These are phyloP conservation scores for Hirsutella thompsonii DNA, from an alignment of 2,329 filamentous ascomycete genomes.

Conservation along the genomic window DNA sequence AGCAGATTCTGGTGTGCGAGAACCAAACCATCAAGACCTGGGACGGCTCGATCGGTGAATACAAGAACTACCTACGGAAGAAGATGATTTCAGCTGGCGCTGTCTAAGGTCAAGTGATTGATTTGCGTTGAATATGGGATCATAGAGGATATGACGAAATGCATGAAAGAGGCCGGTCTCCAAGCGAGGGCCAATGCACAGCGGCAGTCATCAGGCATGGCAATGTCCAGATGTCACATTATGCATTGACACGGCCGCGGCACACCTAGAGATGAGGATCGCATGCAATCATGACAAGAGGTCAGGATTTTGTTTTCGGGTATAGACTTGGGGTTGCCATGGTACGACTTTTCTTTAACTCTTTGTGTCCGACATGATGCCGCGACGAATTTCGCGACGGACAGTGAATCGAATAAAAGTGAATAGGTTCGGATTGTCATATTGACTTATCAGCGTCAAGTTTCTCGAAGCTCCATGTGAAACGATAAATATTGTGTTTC, in stretches of 20 bases:
- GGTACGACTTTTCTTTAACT: slow-evolving; percentile 2
- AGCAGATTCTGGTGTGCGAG: slow-evolving; percentile 98
- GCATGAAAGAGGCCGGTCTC: slow-evolving; percentile 6
- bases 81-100: slow-evolving; percentile 90
- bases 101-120: slow-evolving; percentile 46
- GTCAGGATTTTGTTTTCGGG: slow-evolving; percentile 11
- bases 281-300: slow-evolving; percentile 10
- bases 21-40: slow-evolving; percentile 87
- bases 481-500: no score
- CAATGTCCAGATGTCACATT: neutral
- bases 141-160: slow-evolving; percentile 6
- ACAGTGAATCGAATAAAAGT: neutral
- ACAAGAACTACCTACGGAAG: slow-evolving; percentile 98
- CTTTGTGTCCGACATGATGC: slow-evolving; percentile 5
- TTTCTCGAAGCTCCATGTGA: no score
- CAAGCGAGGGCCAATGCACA: slow-evolving; percentile 9
- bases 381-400: neutral
- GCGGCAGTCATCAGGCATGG: neutral
- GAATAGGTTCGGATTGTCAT: no score
- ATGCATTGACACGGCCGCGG: slow-evolving; percentile 1
- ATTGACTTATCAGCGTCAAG: no score
- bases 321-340: slow-evolving; percentile 20
- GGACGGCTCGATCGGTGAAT: slow-evolving; percentile 80
- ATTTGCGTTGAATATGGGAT: slow-evolving; percentile 11
- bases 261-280: slow-evolving; percentile 16